Evolutionary conservation across 2,329 filamentous ascomycete species (phyloP).

Genomic region (Ceratocystis harringtonii): DNA sequence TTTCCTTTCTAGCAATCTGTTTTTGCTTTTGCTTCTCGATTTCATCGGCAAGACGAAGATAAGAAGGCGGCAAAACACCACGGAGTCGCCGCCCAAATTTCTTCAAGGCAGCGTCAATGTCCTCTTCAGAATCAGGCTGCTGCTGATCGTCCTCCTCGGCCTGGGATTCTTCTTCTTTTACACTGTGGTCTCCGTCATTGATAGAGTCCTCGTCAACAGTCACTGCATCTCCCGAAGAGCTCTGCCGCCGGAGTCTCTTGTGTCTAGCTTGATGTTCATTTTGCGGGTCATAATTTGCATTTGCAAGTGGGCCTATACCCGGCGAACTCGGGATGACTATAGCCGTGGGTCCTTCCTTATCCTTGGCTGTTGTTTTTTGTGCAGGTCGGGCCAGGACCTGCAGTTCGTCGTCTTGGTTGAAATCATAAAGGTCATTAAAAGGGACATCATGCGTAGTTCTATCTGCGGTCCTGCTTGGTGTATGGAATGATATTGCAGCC

Average conservation of each 20-base stretch:
- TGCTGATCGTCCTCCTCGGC: conserved; percentile 22
- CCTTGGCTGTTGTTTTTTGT: not conserved
- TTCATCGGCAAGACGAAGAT: conserved; percentile 44
- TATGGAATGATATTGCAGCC: not conserved
- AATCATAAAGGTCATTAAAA: conserved; percentile 18
- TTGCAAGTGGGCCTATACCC: not conserved
- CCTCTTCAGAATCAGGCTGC: conserved; percentile 23
- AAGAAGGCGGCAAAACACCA: conserved; percentile 52
- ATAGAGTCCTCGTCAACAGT: conserved; percentile 18
- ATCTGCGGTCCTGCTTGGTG: not conserved
- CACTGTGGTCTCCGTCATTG: not conserved
- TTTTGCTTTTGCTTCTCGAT: conserved; percentile 21
- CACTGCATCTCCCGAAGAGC: conserved; percentile 20
- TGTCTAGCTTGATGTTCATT: not conserved
- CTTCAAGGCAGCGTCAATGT: conserved; percentile 9
- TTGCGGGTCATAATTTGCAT: not conserved
- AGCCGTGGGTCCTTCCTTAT: not conserved
- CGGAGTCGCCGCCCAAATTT: conserved; percentile 32
- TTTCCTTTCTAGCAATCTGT: not conserved
- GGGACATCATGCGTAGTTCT: conserved; percentile 12
- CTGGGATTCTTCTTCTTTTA: conserved; percentile 16
- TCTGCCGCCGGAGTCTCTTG: conserved; percentile 11
- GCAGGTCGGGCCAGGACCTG: not conserved
- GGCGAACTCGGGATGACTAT: conserved; percentile 10
- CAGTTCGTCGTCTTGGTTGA: not conserved